A percentile compares a stretch with the other conserved stretches of the same genome.
These are phyloP conservation scores for Apium graveolens DNA, from an alignment of 129 eudicot genomes.

Conservation along the genomic window DNA sequence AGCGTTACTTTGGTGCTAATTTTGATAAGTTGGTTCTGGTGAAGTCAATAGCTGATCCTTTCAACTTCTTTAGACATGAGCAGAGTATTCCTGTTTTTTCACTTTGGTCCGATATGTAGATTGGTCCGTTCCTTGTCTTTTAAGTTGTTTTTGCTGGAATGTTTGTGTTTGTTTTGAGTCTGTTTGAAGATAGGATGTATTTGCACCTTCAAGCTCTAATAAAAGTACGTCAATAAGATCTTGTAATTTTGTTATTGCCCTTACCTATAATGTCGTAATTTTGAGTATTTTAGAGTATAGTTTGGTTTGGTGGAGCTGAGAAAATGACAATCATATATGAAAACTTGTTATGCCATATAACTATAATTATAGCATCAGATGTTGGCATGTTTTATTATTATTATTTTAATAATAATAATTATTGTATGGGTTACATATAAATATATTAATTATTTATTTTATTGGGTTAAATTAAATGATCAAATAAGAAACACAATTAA, in stretches of 20 bases:
- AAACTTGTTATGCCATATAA: conserved; percentile 23
- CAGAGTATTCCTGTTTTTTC: background rate
- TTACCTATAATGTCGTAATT: no score
- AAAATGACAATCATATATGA: background rate
- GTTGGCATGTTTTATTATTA: no score
- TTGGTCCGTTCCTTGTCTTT: background rate
- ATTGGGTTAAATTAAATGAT: no score
- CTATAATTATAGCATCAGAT: conserved; percentile 4
- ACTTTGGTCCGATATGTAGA: conserved; percentile 1
- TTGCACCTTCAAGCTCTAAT: background rate
- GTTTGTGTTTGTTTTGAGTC: background rate
- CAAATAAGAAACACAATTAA: no score
- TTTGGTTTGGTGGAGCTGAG: background rate
- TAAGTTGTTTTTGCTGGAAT: background rate
- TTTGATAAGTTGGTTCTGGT: background rate
- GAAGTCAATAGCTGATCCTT: background rate
- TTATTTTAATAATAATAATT: no score
- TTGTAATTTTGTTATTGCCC: no score
- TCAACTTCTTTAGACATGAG: background rate
- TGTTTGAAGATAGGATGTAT: background rate
- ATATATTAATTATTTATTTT: no score
- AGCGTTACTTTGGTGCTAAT: background rate
- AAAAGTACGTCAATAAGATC: no score
- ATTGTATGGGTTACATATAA: no score
- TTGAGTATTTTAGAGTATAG: background rate